phyloP scores from a whole-genome alignment of 1,139 yeast species.

The Scheffersomyces cryptocercus region DNA sequence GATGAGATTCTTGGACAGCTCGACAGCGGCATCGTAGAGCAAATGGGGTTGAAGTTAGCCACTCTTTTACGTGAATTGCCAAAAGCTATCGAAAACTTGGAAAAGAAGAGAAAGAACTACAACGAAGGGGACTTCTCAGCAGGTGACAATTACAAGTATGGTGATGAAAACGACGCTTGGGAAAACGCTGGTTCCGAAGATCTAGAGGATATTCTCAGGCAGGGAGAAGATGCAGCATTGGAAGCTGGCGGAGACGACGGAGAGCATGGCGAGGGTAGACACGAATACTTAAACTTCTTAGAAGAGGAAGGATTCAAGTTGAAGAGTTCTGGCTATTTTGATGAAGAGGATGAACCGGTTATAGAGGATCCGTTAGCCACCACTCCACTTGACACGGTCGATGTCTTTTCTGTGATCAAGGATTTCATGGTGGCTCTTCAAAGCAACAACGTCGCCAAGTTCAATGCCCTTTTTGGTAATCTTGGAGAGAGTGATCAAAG shows the following conservation, averaged over 20 bases:
- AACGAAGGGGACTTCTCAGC: conserved; percentile 37
- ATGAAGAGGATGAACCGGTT: conserved; percentile 54
- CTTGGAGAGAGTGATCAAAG: conserved; percentile 11
- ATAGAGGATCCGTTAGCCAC: conserved; percentile 82
- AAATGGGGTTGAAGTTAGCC: conserved; percentile 50
- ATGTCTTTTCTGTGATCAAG: conserved; percentile 48
- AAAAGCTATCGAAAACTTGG: conserved; percentile 63
- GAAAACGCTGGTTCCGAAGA: conserved; percentile 31
- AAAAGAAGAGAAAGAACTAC: conserved; percentile 55
- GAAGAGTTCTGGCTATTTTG: conserved; percentile 38
- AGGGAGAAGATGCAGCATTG: conserved; percentile 22
- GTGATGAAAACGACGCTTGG: conserved; percentile 12
- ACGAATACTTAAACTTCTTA: conserved; percentile 45
- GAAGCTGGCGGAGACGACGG: conserved; percentile 30
- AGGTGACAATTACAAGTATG: conserved; percentile 10
- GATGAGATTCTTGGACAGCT: conserved; percentile 22
- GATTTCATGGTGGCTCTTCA: conserved; percentile 17
- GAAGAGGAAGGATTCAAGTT: conserved; percentile 44
- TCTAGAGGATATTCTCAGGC: conserved; percentile 19
- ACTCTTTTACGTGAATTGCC: conserved; percentile 63
- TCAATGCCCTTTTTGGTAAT: conserved; percentile 13
- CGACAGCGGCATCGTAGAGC: conserved; percentile 15
- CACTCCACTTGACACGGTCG: conserved; percentile 73
- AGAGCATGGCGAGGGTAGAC: conserved; percentile 33
- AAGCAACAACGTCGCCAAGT: conserved; percentile 7